Base-by-base conservation (phyloP, 345 rosid species). In the Eucalyptus curtisii region DNA sequence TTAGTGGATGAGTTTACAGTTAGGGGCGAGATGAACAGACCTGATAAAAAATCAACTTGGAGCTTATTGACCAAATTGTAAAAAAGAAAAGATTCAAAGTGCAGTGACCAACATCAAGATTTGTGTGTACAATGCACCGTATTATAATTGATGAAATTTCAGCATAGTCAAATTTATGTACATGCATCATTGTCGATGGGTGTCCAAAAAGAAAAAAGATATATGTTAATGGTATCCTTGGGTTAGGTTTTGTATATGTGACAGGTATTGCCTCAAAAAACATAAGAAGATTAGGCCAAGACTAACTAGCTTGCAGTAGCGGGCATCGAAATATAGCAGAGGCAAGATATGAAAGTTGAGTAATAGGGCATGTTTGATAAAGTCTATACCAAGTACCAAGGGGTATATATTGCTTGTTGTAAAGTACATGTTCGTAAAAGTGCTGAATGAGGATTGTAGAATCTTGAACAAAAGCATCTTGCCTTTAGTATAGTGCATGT, bases 381-480 rank as follows among this genome's bases (percentile, higher is more conserved):
- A 71, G 25, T 37, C 81, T 71, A 37, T 37, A 33, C 44, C 81
- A 71, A 3, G 25, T 71, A 37, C 45, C 81, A 37, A 71, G 25
- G 80, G 81, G 81, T 37, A 37, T 19, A 19, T 37, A 3, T 71
- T 71, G 45, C 81, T 71, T 19, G 25, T 37, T 5, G 81, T 71
- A 9, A 42, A 33, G 25, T 71, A 19, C 81, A 1, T 19, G 44
- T 5, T 33, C 3, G 71, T n/a, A n/a, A 30, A 64, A 7, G 37
- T 14, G 13, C 44, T 71, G 44, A 37, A 71, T 33, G 44, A 19
- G 13, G 44, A 19, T 71, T 33, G 81, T 71, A 71, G 45, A 71
- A 71, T 94, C 91, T 93, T 93, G 88, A 93, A 89, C 40, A 94
- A 92, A 14, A 93, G 93, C 87, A 93, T 89, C 40, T 95, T 92